Evolutionary conservation across 192 early-diverging fungal genomes (phyloP), one percentile per base, ranked within the genome.

Genomic region (Diversispora eburnea): DNA sequence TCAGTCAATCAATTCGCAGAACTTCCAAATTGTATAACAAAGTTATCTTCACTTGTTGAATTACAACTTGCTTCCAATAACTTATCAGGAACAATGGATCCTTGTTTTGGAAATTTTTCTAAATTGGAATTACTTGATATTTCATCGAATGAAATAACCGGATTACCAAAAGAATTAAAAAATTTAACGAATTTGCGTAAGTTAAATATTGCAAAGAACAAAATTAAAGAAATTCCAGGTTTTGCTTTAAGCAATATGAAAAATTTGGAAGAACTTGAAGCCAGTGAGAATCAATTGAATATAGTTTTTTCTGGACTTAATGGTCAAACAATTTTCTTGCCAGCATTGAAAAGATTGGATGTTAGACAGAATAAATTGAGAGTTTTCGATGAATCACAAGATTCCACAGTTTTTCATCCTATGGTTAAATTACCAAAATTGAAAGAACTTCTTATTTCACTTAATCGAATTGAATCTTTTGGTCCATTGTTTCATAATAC

Each of bases 261-360:
- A 6, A 80, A 77, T 62, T 64, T 84, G n/a, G 75, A 56, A 15
- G 83, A 83, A 52, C 77, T 84, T 33, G 83, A 82, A 62, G 63
- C 73, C 49, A 58, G 48, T 4, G 77, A 83, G 43, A 82, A 84
- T 73, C 64, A 67, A 42, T 62, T 83, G 12, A 54, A 33, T 3
- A 74, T 48, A 60, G 70, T 81, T 39, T 83, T 83, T 46, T 45
- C 43, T 22, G 82, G 78, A 8, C 46, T 82, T 9, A 49, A 47
- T 41, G 65, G 67, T 3, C 41, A 73, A 19, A 1, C 60, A 49
- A 47, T 71, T 17, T 57, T 19, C 6, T 12, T 72, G 73, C 13
- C 51, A 60, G 25, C 57, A 66, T 8, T 60, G 12, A 63, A 4
- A 63, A 63, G 76, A 52, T 52, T 78, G 1, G 73, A 80, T 8